Evolutionary conservation across 164 flowering plant species (phyloP).

Genomic region (Annona squamosa): DNA sequence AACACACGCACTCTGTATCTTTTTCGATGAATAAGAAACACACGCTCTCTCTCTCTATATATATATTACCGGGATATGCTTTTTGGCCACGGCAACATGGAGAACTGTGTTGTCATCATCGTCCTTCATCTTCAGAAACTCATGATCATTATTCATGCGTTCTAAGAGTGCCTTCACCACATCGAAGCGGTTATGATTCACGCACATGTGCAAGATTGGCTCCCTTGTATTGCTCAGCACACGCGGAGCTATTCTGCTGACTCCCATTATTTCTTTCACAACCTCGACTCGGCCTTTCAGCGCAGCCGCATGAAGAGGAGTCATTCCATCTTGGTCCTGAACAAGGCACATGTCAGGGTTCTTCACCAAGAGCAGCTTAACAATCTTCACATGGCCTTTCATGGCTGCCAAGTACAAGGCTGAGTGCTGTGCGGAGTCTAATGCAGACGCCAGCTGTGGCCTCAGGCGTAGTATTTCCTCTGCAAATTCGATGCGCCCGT

Average conservation of each 20-base stretch:
- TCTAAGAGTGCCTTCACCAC: not conserved
- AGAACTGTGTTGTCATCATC: constrained; percentile 3
- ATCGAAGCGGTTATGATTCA: not conserved
- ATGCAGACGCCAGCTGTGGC: not conserved
- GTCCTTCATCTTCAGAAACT: not conserved
- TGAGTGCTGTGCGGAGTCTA: not conserved
- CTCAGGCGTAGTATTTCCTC: not conserved
- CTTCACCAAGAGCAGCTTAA: constrained; percentile 15
- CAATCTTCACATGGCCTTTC: constrained; percentile 44
- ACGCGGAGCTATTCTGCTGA: too few species aligned
- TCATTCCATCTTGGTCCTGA: constrained; percentile 3
- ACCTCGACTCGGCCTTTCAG: not conserved
- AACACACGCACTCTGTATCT: too few species aligned
- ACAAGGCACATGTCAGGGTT: not conserved
- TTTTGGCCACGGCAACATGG: not conserved
- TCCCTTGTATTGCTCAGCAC: not conserved
- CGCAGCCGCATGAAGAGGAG: constrained; percentile 1
- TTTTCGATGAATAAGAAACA: too few species aligned
- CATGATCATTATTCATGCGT: not conserved
- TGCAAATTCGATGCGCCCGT: constrained; percentile 1
- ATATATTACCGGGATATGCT: not conserved
- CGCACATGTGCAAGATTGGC: not conserved
- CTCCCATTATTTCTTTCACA: not conserved
- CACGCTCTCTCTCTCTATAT: too few species aligned
- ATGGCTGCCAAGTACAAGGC: constrained; percentile 3